Evolutionary conservation across 441 rosid species (phyloP), one percentile per base, ranked within the genome.

Genomic region (Flueggea neowawraea): DNA sequence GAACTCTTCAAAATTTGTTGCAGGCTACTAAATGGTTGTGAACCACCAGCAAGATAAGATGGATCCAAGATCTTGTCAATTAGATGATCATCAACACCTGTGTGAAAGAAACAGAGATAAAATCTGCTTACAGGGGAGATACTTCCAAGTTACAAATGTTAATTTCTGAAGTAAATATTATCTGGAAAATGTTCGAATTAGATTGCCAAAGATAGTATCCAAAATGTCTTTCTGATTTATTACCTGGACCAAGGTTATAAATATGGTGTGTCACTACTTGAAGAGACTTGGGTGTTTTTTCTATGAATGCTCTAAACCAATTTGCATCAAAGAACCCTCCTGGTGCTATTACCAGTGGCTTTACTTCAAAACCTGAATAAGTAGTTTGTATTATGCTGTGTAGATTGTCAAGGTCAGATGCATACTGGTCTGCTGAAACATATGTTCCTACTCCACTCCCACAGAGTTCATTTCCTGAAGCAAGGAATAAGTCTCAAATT

Each of bases 171-270:
- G 28, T 22, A 22, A 22, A 22, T 22, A 22, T 22, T 22, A 22
- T 22, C 28, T 22, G 28, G 28, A 22, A 22, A 22, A 22, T 22
- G 28, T 22, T 22, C 2, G 28, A 22, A 22, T 22, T 22, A 22
- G 2, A 22, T 22, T 22, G 28, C 28, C 28, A 36, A 36, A 36
- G 41, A 36, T 36, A 36, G 9, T 36, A 36, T 36, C 3, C 41
- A 8, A 36, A 36, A 36, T 36, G 41, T 36, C 0, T n/a, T 22
- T 47, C 10, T 49, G 16, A 16, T 6, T 2, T 33, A 51, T 54
- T 16, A 90, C 97, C 95, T 67, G 97, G 84, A 22, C 97, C 97
- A 10, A 90, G 95, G 68, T 88, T 79, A 73, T 90, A 90, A 69
- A 90, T 86, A 73, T 90, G 93, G 61, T 76, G 95, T 6, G 88